Percentiles rank a stretch among this genome's conserved stretches.
Conservation (phyloP, 441 rosid genomes). For the Lepidium campestre region DNA sequence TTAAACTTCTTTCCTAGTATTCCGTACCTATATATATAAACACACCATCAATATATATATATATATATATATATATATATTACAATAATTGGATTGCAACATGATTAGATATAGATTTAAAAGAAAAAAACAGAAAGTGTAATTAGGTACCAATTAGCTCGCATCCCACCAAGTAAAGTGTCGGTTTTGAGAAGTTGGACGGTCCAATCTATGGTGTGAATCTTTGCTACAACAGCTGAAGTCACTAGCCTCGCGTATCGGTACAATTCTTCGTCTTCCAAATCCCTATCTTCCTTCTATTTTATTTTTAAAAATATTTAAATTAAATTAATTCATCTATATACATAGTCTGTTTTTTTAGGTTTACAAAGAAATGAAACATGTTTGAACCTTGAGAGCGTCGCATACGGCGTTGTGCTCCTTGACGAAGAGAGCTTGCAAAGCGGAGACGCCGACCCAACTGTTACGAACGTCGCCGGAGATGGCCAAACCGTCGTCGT, state of each 20-base stretch:
- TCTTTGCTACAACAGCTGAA: conserved; percentile 73
- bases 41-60: not conserved
- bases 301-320: not conserved
- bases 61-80: too few species aligned
- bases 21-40: conserved; percentile 45
- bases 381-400: conserved; percentile 39
- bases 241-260: conserved; percentile 65
- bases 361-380: not conserved
- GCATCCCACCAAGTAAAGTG: conserved; percentile 63
- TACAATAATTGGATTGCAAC: not conserved
- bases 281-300: conserved; percentile 35
- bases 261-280: conserved; percentile 58
- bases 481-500: conserved; percentile 40
- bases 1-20: conserved; percentile 67
- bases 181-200: conserved; percentile 71
- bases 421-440: conserved; percentile 58
- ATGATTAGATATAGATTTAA: not conserved
- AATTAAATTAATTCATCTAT: too few species aligned
- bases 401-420: conserved; percentile 71
- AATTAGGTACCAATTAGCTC: conserved; percentile 48
- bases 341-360: too few species aligned
- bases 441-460: conserved; percentile 64
- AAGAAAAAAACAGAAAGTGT: not conserved
- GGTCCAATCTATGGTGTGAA: conserved; percentile 88
- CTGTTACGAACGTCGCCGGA: conserved; percentile 66